Evolutionary conservation across 2,329 filamentous ascomycete genomes (phyloP), one percentile per base, ranked within the genome.

Genomic region (Hymenoscyphus infarciens): DNA sequence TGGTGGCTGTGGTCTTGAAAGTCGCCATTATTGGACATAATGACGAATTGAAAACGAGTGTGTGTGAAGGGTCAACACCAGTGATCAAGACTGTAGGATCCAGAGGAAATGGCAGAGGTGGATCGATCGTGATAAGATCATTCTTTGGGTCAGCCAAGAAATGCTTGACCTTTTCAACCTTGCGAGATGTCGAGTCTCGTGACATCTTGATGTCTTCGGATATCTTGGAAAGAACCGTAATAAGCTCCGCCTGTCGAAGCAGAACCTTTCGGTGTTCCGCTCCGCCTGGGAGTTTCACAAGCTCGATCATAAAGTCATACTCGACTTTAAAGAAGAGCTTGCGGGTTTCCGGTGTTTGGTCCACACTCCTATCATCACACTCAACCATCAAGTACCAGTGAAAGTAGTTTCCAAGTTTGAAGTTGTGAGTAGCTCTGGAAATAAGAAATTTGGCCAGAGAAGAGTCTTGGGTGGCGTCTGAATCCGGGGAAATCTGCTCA

Each of bases 381-480:
- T 99, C 96, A 1, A 99, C 95, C 87, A 97, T 97, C 2, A 99
- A 82, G 75, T 98, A 99, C 95, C 95, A 99, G 75, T 97, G 91
- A 60, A 99, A 86, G 77, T 96, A 97, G 74, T 96, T 99, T 33
- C 94, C 95, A 1, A 99, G 83, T 64, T 90, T 88, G 71, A 97
- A 91, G 72, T 96, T 98, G 65, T 88, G 87, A 15, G 91, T 89
- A 3, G 95, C 96, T 39, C 95, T 86, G 1, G 90, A 86, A 61
- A 99, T 95, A 2, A 99, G 81, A 73, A 99, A 99, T 27, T 85
- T 86, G 2, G 93, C 94, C 5, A 99, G 80, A 0, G 93, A 97
- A 0, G 93, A 97, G 70, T 95, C 89, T 56, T 86, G 83, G 0
- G 82, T 80, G 52, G 82, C 80, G 67, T 91, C 85, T 1, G 83